Conservation (phyloP, 2,329 filamentous ascomycete species). For the Ophiocordyceps robertsii region DNA sequence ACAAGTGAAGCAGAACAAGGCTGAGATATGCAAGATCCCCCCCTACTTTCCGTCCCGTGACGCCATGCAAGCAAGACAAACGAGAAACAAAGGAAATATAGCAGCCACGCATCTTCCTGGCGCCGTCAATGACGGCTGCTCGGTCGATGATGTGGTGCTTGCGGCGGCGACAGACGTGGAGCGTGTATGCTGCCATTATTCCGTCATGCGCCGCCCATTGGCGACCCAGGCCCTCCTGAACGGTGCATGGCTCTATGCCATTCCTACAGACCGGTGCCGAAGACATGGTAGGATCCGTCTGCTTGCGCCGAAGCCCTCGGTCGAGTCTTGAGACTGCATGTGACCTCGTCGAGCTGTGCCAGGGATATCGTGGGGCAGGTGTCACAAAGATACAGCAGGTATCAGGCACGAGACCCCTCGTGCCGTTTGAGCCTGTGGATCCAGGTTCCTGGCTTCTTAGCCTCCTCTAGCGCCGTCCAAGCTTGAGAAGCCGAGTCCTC, state of each 20-base stretch:
- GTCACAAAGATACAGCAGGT: too few relatives aligned
- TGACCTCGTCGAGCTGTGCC: background rate
- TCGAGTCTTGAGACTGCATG: background rate
- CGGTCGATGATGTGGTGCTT: too few relatives aligned
- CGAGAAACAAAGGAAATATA: background rate
- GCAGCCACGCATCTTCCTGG: background rate
- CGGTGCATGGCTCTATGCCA: too few relatives aligned
- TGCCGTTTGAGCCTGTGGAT: background rate
- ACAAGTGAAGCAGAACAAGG: too few relatives aligned
- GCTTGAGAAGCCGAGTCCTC: conserved; percentile 34
- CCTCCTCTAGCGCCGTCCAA: conserved; percentile 23
- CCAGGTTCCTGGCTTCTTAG: conserved; percentile 4
- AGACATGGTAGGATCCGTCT: too few relatives aligned
- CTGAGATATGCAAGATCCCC: background rate
- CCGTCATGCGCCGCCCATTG: too few relatives aligned
- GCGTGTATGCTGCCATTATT: too few relatives aligned
- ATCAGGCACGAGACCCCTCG: background rate
- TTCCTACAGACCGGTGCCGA: too few relatives aligned
- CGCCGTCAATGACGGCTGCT: background rate
- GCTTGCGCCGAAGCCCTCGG: too few relatives aligned
- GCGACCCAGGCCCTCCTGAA: too few relatives aligned
- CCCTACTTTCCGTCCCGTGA: background rate
- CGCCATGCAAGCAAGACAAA: conserved; percentile 1
- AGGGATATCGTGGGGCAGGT: too few relatives aligned
- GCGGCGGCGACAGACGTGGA: too few relatives aligned